Evolutionary conservation across 805 yeast species (phyloP).

Genomic region (Monosporozyma siamensis): DNA sequence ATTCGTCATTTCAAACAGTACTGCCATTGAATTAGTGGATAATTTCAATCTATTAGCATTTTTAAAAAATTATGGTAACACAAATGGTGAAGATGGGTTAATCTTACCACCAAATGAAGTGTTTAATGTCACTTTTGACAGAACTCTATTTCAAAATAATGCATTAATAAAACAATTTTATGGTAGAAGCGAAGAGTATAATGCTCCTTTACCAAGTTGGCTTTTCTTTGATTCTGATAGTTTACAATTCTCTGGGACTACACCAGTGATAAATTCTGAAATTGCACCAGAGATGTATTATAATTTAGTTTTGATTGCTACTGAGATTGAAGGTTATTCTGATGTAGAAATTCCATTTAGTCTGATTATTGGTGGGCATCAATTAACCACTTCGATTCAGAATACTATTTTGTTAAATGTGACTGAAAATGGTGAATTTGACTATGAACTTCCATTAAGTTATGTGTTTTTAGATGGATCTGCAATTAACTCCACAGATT

Average conservation of each 20-base stretch:
- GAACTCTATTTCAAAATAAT: slow-evolving; percentile 48
- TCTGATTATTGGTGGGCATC: slow-evolving; percentile 82
- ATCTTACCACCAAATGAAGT: slow-evolving; percentile 61
- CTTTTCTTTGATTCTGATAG: slow-evolving; percentile 51
- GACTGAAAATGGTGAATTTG: slow-evolving; percentile 48
- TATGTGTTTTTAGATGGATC: slow-evolving; percentile 57
- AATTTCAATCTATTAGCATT: slow-evolving; percentile 35
- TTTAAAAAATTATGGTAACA: slow-evolving; percentile 55
- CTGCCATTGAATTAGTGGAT: slow-evolving; percentile 40
- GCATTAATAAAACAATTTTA: slow-evolving; percentile 44
- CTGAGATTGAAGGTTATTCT: slow-evolving; percentile 67
- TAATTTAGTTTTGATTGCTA: slow-evolving; percentile 63
- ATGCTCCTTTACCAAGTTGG: slow-evolving; percentile 92
- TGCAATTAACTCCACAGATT: slow-evolving; percentile 38
- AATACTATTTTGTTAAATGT: slow-evolving; percentile 54
- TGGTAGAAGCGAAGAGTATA: slow-evolving; percentile 63
- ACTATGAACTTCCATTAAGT: slow-evolving; percentile 51
- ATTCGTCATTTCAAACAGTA: slow-evolving; percentile 49
- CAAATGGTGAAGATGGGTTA: slow-evolving; percentile 68
- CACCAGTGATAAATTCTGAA: slow-evolving; percentile 76
- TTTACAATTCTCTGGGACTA: slow-evolving; percentile 72
- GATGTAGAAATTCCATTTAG: slow-evolving; percentile 63
- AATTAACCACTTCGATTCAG: slow-evolving; percentile 56
- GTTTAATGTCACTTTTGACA: slow-evolving; percentile 57
- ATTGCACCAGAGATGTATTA: slow-evolving; percentile 81